Base-by-base conservation (phyloP, 257 asterid genomes). In the Paraleonurus japonicus region DNA sequence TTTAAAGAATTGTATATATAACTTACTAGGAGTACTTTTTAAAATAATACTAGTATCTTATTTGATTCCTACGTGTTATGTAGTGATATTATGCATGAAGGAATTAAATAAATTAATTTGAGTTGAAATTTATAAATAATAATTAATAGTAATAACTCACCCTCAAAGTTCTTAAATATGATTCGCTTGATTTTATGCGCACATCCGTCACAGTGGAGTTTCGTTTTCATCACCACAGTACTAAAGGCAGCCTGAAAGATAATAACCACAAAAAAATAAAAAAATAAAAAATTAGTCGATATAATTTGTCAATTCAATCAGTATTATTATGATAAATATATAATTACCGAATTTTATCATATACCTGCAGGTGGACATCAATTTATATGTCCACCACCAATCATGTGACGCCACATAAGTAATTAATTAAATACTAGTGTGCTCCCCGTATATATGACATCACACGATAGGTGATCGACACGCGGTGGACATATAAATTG, bases 141-240 rank as follows among this genome's bases (percentile, higher is more conserved):
- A 55, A 19, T 22, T 69, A 55, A 55, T 30, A 23, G 0, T 4
- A 5, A 47, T 1, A 65, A 77, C 88, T 75, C 54, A 91, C 97
- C 97, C 67, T 86, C 88, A 45, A 83, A 22, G n/a, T 90, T 81
- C 78, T 85, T 87, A 2, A 24, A 26, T 69, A 93, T 83, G 55
- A 82, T 75, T 67, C 94, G 68, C 81, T 81, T 88, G 47, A 93
- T 90, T 76, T 93, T 93, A 37, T 81, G 81, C 4, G 95, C 96
- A 65, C 98, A 93, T 61, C 94, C 98, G 65, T 93, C 95, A 58
- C 98, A 93, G 82, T 93, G 98, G 45, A 93, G 81, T 48, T 65
- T 83, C 75, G 87, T 89, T 83, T 89, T 90, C 86, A 93, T 78
- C 57, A 78, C 82, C 76, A 89, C 94, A 5, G 89, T 82, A 45